These are phyloP conservation scores for Ormosia semicastrata DNA, from an alignment of 306 rosid genomes.

Conservation along the genomic window DNA sequence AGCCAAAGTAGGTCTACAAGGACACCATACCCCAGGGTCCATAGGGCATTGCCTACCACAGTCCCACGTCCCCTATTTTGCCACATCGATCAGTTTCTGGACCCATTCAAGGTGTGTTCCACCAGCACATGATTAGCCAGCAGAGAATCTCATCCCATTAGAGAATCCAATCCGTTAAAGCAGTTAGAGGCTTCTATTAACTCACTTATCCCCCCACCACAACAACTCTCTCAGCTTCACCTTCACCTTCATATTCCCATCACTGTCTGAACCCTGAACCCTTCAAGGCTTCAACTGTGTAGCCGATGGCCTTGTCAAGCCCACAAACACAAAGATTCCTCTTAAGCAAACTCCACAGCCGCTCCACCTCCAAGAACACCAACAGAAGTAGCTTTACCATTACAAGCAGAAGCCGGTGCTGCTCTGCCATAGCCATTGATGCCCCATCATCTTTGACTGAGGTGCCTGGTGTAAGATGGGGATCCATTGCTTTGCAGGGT, in stretches of 20 bases:
- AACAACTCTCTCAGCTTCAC: not conserved
- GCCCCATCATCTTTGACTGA: slow-evolving; percentile 66
- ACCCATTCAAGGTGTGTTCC: no score
- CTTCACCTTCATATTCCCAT: not conserved
- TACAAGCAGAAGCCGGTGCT: slow-evolving; percentile 40
- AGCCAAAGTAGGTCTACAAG: no score
- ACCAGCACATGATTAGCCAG: no score
- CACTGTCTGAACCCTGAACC: not conserved
- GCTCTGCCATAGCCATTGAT: slow-evolving; percentile 87
- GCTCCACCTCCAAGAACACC: slow-evolving; percentile 25
- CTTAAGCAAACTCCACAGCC: slow-evolving; percentile 40
- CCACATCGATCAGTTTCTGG: slow-evolving; percentile 13
- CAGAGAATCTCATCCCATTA: slow-evolving; percentile 11
- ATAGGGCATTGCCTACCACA: not conserved
- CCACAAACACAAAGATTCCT: slow-evolving; percentile 73
- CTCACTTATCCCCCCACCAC: slow-evolving; percentile 57
- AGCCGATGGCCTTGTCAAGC: slow-evolving; percentile 70
- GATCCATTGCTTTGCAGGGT: slow-evolving; percentile 78
- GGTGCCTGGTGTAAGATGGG: slow-evolving; percentile 74
- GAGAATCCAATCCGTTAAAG: slow-evolving; percentile 63
- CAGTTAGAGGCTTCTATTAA: slow-evolving; percentile 72
- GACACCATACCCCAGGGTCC: no score
- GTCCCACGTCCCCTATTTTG: not conserved
- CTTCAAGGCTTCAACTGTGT: slow-evolving; percentile 12
- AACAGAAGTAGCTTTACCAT: slow-evolving; percentile 28